Evolutionary conservation across 2,329 filamentous ascomycete species (phyloP).

Genomic region (Talaromyces sp.): DNA sequence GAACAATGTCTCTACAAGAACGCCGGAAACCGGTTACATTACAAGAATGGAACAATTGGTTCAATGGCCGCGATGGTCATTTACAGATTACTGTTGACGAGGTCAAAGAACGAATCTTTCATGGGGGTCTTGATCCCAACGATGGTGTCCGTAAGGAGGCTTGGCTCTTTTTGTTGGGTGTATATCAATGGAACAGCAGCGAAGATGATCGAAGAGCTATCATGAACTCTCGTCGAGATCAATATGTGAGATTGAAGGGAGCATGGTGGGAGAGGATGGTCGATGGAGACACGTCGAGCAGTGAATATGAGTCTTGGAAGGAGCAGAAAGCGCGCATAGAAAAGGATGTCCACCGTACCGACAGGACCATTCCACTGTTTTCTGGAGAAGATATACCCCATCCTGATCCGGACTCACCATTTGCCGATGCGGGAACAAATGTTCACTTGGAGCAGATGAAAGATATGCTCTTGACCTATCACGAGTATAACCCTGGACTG

Average conservation of each 20-base stretch:
- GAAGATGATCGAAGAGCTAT: conserved; percentile 79
- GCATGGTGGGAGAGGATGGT: conserved; percentile 94
- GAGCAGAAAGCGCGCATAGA: conserved; percentile 93
- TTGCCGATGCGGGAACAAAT: conserved; percentile 89
- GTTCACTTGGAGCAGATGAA: conserved; percentile 99
- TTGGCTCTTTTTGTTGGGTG: conserved; percentile 89
- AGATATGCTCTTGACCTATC: conserved; percentile 97
- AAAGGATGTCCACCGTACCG: conserved; percentile 97
- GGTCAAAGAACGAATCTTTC: conserved; percentile 95
- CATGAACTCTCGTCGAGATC: conserved; percentile 81
- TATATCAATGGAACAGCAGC: conserved; percentile 91
- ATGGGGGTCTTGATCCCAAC: conserved; percentile 82
- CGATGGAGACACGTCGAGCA: conserved; percentile 73
- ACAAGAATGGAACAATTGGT: conserved; percentile 88
- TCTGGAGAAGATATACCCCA: conserved; percentile 95
- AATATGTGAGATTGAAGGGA: conserved; percentile 90
- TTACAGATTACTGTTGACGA: conserved; percentile 82
- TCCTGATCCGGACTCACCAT: conserved; percentile 92
- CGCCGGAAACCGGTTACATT: conserved; percentile 73
- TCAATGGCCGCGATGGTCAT: conserved; percentile 71
- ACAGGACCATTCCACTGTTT: conserved; percentile 92
- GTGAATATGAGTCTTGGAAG: conserved; percentile 92
- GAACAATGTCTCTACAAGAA: conserved; percentile 71
- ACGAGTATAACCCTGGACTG: conserved; percentile 92
- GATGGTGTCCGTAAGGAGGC: conserved; percentile 95